phyloP scores from a whole-genome alignment of 192 early-diverging fungal species.

The Lobosporangium transversale region DNA sequence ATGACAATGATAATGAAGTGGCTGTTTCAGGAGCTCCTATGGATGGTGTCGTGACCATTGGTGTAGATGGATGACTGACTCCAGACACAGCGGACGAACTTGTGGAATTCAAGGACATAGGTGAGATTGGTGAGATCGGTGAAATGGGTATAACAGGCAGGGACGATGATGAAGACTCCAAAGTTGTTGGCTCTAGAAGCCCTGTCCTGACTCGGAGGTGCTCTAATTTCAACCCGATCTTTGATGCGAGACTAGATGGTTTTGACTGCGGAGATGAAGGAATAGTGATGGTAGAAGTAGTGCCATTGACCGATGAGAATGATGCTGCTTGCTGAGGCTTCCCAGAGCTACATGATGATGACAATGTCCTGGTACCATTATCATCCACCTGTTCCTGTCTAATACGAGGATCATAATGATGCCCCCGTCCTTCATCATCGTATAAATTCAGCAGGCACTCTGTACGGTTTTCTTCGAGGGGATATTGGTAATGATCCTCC shows the following conservation, averaged over 20 bases:
- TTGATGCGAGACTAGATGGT: conserved; percentile 7
- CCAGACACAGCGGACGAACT: conserved; percentile 1
- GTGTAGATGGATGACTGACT: not conserved
- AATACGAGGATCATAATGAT: not conserved
- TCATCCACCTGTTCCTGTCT: too few species aligned
- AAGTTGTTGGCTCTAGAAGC: conserved; percentile 8
- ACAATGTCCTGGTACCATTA: not conserved
- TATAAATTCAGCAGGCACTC: too few species aligned
- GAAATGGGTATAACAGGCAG: conserved; percentile 22
- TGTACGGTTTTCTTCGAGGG: too few species aligned
- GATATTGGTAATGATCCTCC: conserved; percentile 19
- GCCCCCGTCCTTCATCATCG: too few species aligned
- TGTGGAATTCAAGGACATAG: not conserved
- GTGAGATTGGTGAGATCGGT: conserved; percentile 41
- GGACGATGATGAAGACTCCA: not conserved
- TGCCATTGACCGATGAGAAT: too few species aligned
- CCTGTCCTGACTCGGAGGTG: conserved; percentile 35
- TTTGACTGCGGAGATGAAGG: not conserved
- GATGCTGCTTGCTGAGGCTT: too few species aligned
- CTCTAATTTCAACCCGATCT: conserved; percentile 18
- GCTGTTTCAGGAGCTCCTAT: too few species aligned
- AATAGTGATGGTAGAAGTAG: too few species aligned
- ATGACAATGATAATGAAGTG: not conserved
- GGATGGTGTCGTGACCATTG: not conserved
- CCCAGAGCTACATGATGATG: too few species aligned